Conservation (phyloP, 352 stramenopile species). For the Phytopythium chamaehyphon region DNA sequence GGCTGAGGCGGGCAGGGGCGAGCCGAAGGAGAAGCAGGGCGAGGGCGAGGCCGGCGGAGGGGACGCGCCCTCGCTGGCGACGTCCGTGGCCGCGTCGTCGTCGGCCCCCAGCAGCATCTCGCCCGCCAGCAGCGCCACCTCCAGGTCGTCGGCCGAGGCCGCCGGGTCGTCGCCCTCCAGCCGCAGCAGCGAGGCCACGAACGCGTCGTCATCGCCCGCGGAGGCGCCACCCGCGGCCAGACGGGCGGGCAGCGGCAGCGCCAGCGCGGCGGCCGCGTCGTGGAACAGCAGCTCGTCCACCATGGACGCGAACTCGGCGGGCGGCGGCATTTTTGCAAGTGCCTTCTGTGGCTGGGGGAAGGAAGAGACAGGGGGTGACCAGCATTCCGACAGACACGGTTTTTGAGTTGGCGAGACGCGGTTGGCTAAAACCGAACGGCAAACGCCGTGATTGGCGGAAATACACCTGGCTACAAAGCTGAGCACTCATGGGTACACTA, state of each 20-base stretch:
- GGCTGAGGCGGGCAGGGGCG: conserved; percentile 9
- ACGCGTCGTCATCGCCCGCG: conserved; percentile 5
- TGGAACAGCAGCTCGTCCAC: conserved; percentile 55
- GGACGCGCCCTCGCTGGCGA: conserved; percentile 41
- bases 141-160: conserved; percentile 10
- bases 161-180: conserved; percentile 17
- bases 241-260: conserved; percentile 10
- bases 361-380: background rate
- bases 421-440: conserved; percentile 30
- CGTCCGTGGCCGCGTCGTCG: conserved; percentile 31
- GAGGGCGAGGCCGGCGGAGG: conserved; percentile 29
- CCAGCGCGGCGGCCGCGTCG: conserved; percentile 23
- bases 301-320: conserved; percentile 21
- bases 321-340: background rate
- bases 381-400: conserved; percentile 6
- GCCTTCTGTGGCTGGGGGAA: no score
- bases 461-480: no score
- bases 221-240: background rate
- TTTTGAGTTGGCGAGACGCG: conserved; percentile 45
- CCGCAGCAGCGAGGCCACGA: conserved; percentile 44
- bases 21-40: no score
- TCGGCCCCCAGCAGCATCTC: conserved; percentile 15
- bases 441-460: background rate
- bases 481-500: no score
- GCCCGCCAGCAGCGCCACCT: conserved; percentile 18